Evolutionary conservation across 345 rosid genomes (phyloP), one percentile per base, ranked within the genome.

Genomic region (Anastatica hierochuntica): DNA sequence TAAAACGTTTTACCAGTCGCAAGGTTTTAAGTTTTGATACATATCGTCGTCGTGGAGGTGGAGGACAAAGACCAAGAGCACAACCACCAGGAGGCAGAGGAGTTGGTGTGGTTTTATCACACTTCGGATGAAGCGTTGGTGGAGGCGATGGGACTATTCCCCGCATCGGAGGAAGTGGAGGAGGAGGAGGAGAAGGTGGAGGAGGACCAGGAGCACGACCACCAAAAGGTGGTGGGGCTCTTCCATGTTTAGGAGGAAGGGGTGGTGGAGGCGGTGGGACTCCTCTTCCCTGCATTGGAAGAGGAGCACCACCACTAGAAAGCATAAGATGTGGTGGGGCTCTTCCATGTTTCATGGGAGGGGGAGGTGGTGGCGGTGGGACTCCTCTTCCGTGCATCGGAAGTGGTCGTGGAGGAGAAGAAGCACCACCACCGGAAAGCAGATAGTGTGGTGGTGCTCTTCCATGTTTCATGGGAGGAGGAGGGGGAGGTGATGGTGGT

Each of bases 21-120:
- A 92, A 73, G 78, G 78, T 92, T 61, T 88, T 88, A 47, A 95
- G 36, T 79, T 92, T 88, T 36, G 90, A 60, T 61, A 94, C 98
- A 62, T n/a, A n/a, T n/a, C n/a, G n/a, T n/a, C n/a, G 43, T 79
- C n/a, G 94, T 7, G 74, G 74, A 62, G 85, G 80, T 58, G 68
- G n/a, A 34, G 69, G 68, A 39, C 59, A 68, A 19, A 60, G 49
- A 46, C 68, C 68, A n/a, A n/a, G n/a, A n/a, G n/a, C n/a, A n/a
- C n/a, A n/a, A n/a, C n/a, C n/a, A n/a, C n/a, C n/a, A n/a, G n/a
- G n/a, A n/a, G n/a, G n/a, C n/a, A n/a, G n/a, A n/a, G n/a, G n/a
- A n/a, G n/a, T n/a, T n/a, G n/a, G n/a, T n/a, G n/a, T n/a, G n/a
- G n/a, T n/a, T n/a, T n/a, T n/a, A n/a, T n/a, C n/a, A n/a, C n/a